Percentiles rank a stretch among this genome's conserved stretches.
Conservation (phyloP, 345 rosid species). For the sweet orange (Citrus sinensis) region DVS_A1.0 CM039162.1:32706001-32706500, state of each 20-base stretch:
- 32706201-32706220: slow-evolving; percentile 8
- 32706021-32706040: not conserved
- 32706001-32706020: slow-evolving; percentile 15
- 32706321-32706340: slow-evolving; percentile 7
- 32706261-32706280: slow-evolving; percentile 37
- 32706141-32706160: not conserved
- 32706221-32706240: slow-evolving; percentile 23
- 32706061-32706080: slow-evolving; percentile 12
- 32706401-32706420: slow-evolving; percentile 1
- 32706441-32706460: slow-evolving; percentile 2
- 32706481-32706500: slow-evolving; percentile 25
- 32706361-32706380: slow-evolving; percentile 15
- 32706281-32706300: slow-evolving; percentile 28
- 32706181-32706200: slow-evolving; percentile 9
- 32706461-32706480: slow-evolving; percentile 23
- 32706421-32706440: slow-evolving; percentile 1
- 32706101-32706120: slow-evolving; percentile 51
- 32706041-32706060: not conserved
- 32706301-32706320: slow-evolving; percentile 6
- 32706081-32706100: slow-evolving; percentile 81
- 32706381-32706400: slow-evolving; percentile 9
- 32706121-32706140: slow-evolving; percentile 33
- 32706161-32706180: slow-evolving; percentile 7
- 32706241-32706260: slow-evolving; percentile 28
- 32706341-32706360: slow-evolving; percentile 7